Percentiles rank a stretch among this genome's conserved stretches.
Evolutionary conservation across 768 basidiomycete genomes (phyloP).

Genomic region (Tremella mesenterica): DNA sequence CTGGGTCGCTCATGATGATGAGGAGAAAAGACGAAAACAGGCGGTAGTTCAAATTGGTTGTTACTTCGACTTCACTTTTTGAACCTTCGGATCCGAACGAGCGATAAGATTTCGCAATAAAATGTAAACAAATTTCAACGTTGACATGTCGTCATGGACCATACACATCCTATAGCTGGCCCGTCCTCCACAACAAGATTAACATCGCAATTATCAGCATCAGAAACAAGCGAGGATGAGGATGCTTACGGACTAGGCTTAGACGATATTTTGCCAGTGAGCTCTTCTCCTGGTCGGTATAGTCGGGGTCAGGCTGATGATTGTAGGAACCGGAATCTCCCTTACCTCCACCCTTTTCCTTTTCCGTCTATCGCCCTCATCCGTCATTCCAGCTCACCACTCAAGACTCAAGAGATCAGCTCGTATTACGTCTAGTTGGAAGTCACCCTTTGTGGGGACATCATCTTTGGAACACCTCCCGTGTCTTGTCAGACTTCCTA

Average conservation of each 20-base stretch:
- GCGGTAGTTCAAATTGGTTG: neutral
- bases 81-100: neutral
- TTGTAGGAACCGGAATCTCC: constrained; percentile 38
- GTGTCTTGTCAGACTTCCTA: constrained; percentile 26
- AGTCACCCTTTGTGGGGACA: constrained; percentile 43
- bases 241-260: constrained; percentile 31
- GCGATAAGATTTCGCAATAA: neutral
- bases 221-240: neutral
- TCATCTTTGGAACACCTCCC: constrained; percentile 38
- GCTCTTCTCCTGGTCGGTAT: neutral
- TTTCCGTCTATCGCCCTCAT: constrained; percentile 27
- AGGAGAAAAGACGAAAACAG: neutral
- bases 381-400: constrained; percentile 11
- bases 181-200: neutral
- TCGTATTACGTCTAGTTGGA: constrained; percentile 35
- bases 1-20: neutral
- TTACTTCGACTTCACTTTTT: neutral
- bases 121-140: neutral
- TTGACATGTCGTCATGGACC: neutral
- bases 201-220: neutral
- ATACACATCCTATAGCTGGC: neutral
- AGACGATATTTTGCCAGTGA: constrained; percentile 32
- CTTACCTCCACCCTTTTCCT: constrained; percentile 32
- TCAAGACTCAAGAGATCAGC: constrained; percentile 6
- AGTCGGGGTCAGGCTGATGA: neutral